Evolutionary conservation across 176 grass and related monocot genomes (phyloP), one percentile per base, ranked within the genome.

Genomic region (Canna indica): DNA sequence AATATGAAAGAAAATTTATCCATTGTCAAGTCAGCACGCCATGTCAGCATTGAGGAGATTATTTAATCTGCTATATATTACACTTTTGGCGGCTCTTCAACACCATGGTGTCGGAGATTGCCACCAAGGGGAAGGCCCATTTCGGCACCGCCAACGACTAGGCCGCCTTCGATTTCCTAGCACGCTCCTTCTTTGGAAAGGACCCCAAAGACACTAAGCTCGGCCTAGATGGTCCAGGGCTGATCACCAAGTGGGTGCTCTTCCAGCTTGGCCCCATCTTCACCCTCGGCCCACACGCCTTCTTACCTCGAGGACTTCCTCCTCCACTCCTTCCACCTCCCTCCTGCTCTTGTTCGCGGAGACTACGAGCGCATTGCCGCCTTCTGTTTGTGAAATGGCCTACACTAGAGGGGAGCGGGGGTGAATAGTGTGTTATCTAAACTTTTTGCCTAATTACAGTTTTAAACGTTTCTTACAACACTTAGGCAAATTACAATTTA

Each of bases 281-380:
- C 2, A 72, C 70, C 20, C 22, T 72, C 20, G 70, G 70, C 18
- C 48, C n/a, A n/a, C n/a, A n/a, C 57, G 32, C 70, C 70, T 2
- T 20, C 22, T 11, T 57, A 7, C 30, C 10, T 72, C 9, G 70
- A 72, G 70, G 70, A 72, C 30, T 16, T 56, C 48, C 31, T 72
- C 32, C 70, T 72, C 16, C 70, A 72, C 48, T 56, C 70, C 47
- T 72, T 72, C 70, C 70, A 32, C 70, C 70, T 72, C 48, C 70
- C 70, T 17, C 70, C 70, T 0, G 70, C 70, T 14, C 70, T 72
- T 6, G 50, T 54, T 18, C 47, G 31, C 10, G 30, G 9, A 1
- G 70, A 54, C 47, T 72, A 72, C 32, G 18, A 72, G 3, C 47
- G 32, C 26, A 47, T 72, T 9, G 31, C 30, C 20, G 47, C 34